Evolutionary conservation across 495 filamentous ascomycete species (phyloP).

Genomic region (Lophiostoma macrostomum): DNA sequence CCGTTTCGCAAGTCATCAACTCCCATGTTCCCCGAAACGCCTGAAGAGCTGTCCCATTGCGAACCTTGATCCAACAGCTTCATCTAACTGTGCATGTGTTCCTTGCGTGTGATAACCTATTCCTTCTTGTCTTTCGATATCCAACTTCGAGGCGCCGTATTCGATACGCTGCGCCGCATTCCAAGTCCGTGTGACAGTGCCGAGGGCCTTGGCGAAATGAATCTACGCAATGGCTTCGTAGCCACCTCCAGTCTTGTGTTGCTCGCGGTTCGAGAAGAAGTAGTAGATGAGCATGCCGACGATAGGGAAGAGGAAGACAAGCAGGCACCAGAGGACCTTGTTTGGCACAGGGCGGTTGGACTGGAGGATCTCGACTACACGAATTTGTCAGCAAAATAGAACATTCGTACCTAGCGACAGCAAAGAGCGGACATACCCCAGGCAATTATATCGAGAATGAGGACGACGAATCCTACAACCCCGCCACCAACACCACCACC

Average conservation of each 20-base stretch:
- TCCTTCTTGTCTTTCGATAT: too few species aligned
- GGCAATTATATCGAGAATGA: conserved; percentile 52
- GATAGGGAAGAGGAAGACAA: conserved; percentile 53
- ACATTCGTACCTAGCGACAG: not conserved
- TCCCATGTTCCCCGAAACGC: too few species aligned
- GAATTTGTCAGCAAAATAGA: not conserved
- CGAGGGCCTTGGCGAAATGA: too few species aligned
- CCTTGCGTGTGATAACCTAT: too few species aligned
- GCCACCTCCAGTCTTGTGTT: conserved; percentile 42
- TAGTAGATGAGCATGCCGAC: conserved; percentile 51
- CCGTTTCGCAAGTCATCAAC: too few species aligned
- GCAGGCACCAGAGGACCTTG: conserved; percentile 51
- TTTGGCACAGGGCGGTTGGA: conserved; percentile 46
- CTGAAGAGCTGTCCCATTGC: too few species aligned
- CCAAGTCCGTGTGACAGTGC: too few species aligned
- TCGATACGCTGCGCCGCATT: too few species aligned
- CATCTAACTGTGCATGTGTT: too few species aligned
- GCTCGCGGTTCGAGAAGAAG: conserved; percentile 51
- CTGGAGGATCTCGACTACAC: conserved; percentile 52
- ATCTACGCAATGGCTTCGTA: conserved; percentile 50
- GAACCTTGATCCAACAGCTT: too few species aligned
- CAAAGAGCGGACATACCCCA: conserved; percentile 45
- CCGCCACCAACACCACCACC: conserved; percentile 50
- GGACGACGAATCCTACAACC: conserved; percentile 48
- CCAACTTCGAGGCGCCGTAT: too few species aligned